Conservation (phyloP, 2,329 filamentous ascomycete species). For the Dothistroma septosporum region DNA sequence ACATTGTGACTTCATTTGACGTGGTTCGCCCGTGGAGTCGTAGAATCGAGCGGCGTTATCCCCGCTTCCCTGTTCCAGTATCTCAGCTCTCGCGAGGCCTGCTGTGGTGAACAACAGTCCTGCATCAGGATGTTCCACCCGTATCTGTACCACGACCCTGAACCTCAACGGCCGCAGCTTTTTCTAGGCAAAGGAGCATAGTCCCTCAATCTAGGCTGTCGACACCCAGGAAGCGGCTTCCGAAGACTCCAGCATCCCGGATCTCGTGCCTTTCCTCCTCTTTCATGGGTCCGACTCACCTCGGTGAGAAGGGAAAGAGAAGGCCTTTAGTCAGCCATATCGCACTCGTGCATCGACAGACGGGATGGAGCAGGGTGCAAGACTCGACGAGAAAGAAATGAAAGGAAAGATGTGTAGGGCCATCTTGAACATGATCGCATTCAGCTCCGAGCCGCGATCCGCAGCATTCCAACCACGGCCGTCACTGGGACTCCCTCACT, state of each 20-base stretch:
- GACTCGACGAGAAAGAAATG: neutral
- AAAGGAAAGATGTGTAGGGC: neutral
- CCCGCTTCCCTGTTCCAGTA: too few species aligned
- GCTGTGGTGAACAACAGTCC: too few species aligned
- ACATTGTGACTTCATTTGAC: too few species aligned
- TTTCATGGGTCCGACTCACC: constrained; percentile 27
- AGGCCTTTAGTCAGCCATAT: constrained; percentile 30
- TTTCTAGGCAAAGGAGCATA: constrained; percentile 49
- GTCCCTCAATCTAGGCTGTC: constrained; percentile 27
- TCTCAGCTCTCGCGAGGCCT: too few species aligned
- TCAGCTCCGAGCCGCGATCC: constrained; percentile 1
- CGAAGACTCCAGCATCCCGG: constrained; percentile 33
- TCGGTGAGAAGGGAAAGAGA: constrained; percentile 26
- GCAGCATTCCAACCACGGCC: neutral
- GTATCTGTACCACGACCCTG: constrained; percentile 64
- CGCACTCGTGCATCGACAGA: neutral
- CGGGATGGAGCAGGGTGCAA: neutral
- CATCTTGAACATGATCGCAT: constrained; percentile 2
- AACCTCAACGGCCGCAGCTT: constrained; percentile 59
- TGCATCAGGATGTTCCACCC: constrained; percentile 51
- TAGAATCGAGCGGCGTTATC: too few species aligned
- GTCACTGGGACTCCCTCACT: neutral
- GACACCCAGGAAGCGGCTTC: constrained; percentile 35
- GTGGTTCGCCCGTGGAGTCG: too few species aligned
- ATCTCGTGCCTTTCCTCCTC: constrained; percentile 32